Percentiles rank a stretch among this genome's conserved stretches.
Evolutionary conservation across 2,329 filamentous ascomycete species (phyloP).

Genomic region (Ciborinia camelliae): DNA sequence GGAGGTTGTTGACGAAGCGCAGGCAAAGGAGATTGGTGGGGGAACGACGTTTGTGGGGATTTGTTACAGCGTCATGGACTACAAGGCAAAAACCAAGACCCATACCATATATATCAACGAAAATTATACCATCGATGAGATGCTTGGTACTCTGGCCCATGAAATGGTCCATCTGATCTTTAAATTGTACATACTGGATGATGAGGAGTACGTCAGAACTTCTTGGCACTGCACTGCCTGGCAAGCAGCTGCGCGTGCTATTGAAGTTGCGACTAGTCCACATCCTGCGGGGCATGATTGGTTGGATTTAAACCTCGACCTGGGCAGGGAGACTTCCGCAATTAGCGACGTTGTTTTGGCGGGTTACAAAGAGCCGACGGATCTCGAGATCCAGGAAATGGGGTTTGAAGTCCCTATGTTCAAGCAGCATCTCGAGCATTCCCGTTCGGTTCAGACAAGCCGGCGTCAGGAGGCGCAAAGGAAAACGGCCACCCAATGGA

Average conservation of each 20-base stretch:
- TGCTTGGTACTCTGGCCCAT: background rate
- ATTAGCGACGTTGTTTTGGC: accelerated
- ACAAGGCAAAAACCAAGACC: no score
- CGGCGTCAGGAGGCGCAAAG: background rate
- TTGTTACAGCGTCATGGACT: no score
- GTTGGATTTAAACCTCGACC: background rate
- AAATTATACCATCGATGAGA: background rate
- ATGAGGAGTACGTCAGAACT: background rate
- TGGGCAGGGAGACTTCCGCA: background rate
- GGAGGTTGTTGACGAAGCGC: no score
- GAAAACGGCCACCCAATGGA: background rate
- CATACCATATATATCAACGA: background rate
- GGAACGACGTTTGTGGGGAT: no score
- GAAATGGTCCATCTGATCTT: background rate
- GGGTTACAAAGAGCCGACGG: background rate
- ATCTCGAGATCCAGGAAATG: background rate
- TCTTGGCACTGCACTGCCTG: background rate
- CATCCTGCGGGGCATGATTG: background rate
- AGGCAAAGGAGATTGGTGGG: no score
- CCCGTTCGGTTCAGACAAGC: no score
- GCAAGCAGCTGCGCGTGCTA: background rate
- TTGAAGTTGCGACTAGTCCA: background rate
- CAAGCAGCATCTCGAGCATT: background rate
- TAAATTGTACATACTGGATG: background rate
- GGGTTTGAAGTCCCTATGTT: background rate